Evolutionary conservation across 2,329 filamentous ascomycete genomes (phyloP), one percentile per base, ranked within the genome.

Genomic region (Trichophyton equinum): DNA sequence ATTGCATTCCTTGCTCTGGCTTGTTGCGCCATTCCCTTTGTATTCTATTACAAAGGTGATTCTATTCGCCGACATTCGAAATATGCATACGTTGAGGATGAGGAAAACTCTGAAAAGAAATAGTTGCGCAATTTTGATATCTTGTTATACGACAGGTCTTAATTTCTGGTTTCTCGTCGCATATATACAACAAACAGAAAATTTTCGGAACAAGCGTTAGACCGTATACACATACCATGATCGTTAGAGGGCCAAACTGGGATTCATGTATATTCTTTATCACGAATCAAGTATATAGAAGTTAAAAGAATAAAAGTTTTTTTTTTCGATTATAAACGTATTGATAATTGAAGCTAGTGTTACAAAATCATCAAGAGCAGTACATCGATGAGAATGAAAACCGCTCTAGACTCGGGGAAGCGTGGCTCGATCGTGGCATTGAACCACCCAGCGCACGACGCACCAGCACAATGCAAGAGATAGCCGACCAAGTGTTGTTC

Each of bases 1-100:
- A 75, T 94, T 7, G 88, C 82, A 0, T 91, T 91, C 67, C 79
- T 95, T 66, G 83, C 81, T 15, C 75, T 95, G 4, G 86, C 82
- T 0, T 95, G 89, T 76, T 95, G 89, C 71, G 82, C 79, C 0
- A 95, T 95, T 65, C 90, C 90, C 0, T 95, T 86, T 71, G 72
- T 89, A 27, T 95, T 96, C 75, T 95, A 87, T 78, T 83, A 78
- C 68, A 89, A 83, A 67, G 90, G 90, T 2, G 88, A 84, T 15
- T 71, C 72, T 4, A 95, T 95, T 65, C 79, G 90, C 4, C 77
- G 76, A 60, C 77, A 79, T 62, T 88, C 85, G 68, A 86, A 83
- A 72, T 95, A 84, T 69, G 90, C 90, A 0, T 95, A 89, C 65
- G 72, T 73, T 22, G 78, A 78, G 13, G 80, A 83, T 53, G 79